Evolutionary conservation across 345 rosid genomes (phyloP).

Genomic region (Rhizophora mangle): DNA sequence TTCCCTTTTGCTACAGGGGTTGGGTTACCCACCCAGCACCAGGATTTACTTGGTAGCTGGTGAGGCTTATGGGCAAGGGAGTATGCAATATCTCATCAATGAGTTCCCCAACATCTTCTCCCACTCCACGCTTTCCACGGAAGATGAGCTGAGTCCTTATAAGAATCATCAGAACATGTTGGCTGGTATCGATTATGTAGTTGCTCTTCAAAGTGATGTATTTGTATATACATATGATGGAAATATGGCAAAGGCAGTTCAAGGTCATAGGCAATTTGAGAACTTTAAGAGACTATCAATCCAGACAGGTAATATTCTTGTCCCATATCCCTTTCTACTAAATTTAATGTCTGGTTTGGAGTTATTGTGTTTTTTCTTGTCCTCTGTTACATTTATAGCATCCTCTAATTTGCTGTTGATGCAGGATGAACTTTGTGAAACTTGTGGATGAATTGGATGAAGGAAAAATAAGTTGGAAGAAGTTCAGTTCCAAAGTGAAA

Average conservation of each 20-base stretch:
- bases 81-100: slow-evolving; percentile 62
- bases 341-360: not conserved
- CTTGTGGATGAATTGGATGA: slow-evolving; percentile 75
- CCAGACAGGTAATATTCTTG: slow-evolving; percentile 66
- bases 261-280: slow-evolving; percentile 86
- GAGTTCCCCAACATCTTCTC: slow-evolving; percentile 75
- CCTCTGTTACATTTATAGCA: not conserved
- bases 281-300: slow-evolving; percentile 77
- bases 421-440: slow-evolving; percentile 81
- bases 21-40: slow-evolving; percentile 70
- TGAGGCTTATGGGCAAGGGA: slow-evolving; percentile 79
- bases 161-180: slow-evolving; percentile 85
- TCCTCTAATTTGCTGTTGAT: slow-evolving; percentile 8
- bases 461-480: slow-evolving; percentile 74
- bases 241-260: slow-evolving; percentile 98
- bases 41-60: slow-evolving; percentile 93
- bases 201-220: slow-evolving; percentile 84
- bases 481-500: slow-evolving; percentile 77
- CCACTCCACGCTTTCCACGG: slow-evolving; percentile 68
- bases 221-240: slow-evolving; percentile 90
- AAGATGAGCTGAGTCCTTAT: slow-evolving; percentile 70
- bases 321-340: not conserved
- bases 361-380: not conserved
- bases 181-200: slow-evolving; percentile 84
- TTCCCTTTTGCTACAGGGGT: slow-evolving; percentile 69